Conservation (phyloP, 495 filamentous ascomycete species). For the Letharia columbiana region DNA sequence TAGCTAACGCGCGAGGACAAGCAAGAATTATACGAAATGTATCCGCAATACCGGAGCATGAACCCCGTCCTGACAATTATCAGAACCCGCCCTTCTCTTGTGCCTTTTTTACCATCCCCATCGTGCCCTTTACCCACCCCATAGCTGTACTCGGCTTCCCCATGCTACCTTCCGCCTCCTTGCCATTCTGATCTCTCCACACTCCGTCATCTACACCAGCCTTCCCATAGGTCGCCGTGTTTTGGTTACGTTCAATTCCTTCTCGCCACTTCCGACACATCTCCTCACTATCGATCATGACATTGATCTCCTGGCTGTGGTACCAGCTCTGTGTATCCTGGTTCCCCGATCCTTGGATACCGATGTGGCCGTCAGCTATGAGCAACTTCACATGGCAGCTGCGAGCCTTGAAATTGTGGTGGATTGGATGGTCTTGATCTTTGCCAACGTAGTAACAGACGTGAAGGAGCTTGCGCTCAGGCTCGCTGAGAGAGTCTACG, state of each 20-base stretch:
- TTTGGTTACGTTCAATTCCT: constrained; percentile 58
- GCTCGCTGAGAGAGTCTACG: constrained; percentile 40
- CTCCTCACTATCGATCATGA: constrained; percentile 54
- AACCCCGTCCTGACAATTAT: background rate
- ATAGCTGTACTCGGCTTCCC: constrained; percentile 10
- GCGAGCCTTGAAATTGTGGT: constrained; percentile 51
- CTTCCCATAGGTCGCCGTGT: constrained; percentile 54
- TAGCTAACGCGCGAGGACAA: no score
- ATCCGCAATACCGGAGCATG: no score
- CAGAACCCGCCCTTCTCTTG: constrained; percentile 16
- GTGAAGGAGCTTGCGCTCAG: constrained; percentile 43
- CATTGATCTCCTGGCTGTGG: constrained; percentile 67
- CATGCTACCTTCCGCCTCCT: constrained; percentile 14
- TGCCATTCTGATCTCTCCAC: constrained; percentile 35
- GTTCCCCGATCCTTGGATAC: constrained; percentile 58
- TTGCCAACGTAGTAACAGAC: constrained; percentile 63
- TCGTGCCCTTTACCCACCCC: constrained; percentile 15
- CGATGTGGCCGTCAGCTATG: constrained; percentile 59
- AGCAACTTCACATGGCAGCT: constrained; percentile 71
- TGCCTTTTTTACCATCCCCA: constrained; percentile 19
- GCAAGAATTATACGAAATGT: background rate
- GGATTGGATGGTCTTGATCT: constrained; percentile 58
- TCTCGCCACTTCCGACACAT: constrained; percentile 57
- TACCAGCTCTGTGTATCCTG: constrained; percentile 77
- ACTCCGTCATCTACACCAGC: constrained; percentile 48